Evolutionary conservation across 257 asterid species (phyloP).

Genomic region (Forsythia viridissima): DNA sequence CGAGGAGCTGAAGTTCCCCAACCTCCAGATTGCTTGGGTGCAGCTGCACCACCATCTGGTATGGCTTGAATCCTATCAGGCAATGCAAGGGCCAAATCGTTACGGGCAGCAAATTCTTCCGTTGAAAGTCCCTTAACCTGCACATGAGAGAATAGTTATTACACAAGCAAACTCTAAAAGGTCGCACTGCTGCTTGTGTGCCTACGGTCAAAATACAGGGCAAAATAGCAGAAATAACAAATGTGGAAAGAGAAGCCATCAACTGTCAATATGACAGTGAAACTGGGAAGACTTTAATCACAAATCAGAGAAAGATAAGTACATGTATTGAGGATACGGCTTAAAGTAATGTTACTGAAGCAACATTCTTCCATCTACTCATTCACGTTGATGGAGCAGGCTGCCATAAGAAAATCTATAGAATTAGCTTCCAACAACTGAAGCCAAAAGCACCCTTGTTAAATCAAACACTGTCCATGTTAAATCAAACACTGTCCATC

Average conservation of each 20-base stretch:
- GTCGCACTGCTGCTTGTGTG: background rate
- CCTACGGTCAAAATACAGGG: background rate
- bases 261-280: background rate
- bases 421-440: background rate
- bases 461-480: background rate
- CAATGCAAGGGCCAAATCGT: slow-evolving; percentile 87
- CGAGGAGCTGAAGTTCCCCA: slow-evolving; percentile 97
- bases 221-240: slow-evolving; percentile 4
- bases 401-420: background rate
- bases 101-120: slow-evolving; percentile 85
- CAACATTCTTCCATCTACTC: background rate
- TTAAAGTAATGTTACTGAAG: background rate
- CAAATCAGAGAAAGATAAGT: slow-evolving; percentile 4
- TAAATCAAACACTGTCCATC: background rate
- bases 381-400: slow-evolving; percentile 1
- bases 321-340: slow-evolving; percentile 3
- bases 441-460: background rate
- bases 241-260: slow-evolving; percentile 2
- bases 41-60: slow-evolving; percentile 89
- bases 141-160: slow-evolving; percentile 11
- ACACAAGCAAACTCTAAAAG: slow-evolving; percentile 4
- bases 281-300: slow-evolving; percentile 10
- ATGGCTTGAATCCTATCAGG: slow-evolving; percentile 93
- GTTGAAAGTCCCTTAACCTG: slow-evolving; percentile 93
- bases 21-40: slow-evolving; percentile 84